These are phyloP conservation scores for Globisporangium polare DNA, from an alignment of 352 stramenopile genomes.

Conservation along the genomic window DNA sequence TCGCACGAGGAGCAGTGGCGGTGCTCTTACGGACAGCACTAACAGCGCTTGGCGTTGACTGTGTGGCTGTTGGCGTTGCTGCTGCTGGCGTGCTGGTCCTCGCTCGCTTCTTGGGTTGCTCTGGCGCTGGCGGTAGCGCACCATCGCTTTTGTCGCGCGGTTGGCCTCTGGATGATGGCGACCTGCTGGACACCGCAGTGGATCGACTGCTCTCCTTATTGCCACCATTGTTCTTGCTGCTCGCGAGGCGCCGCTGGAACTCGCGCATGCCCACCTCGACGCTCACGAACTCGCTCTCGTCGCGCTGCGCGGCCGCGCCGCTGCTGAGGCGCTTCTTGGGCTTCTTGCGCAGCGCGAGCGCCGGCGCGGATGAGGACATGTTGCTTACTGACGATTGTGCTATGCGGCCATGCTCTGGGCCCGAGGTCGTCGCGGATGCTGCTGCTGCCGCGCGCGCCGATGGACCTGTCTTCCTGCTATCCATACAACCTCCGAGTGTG, in stretches of 20 bases:
- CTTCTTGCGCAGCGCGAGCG: conserved; percentile 17
- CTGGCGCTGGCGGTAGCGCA: background rate
- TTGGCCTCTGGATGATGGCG: background rate
- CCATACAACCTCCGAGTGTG: conserved; percentile 14
- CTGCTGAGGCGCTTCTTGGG: conserved; percentile 25
- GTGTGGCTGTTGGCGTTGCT: background rate
- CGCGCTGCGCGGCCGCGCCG: background rate
- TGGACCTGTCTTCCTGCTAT: conserved; percentile 31
- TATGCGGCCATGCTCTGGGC: conserved; percentile 17
- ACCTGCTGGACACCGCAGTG: background rate
- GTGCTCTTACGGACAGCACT: background rate
- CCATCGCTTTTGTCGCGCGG: background rate
- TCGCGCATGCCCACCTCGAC: conserved; percentile 71
- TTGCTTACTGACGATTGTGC: background rate
- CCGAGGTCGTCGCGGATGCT: background rate
- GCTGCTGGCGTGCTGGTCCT: background rate
- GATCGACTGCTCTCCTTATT: conserved; percentile 5
- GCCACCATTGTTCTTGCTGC: conserved; percentile 7
- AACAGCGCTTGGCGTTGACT: background rate
- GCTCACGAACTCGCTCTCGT: conserved; percentile 71
- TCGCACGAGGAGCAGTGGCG: background rate
- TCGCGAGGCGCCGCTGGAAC: conserved; percentile 51
- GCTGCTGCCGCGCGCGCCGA: background rate
- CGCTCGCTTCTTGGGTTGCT: conserved; percentile 11
- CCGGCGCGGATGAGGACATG: background rate